phyloP scores from a whole-genome alignment of 345 rosid species.

The Aquilaria yunnanensis region DNA sequence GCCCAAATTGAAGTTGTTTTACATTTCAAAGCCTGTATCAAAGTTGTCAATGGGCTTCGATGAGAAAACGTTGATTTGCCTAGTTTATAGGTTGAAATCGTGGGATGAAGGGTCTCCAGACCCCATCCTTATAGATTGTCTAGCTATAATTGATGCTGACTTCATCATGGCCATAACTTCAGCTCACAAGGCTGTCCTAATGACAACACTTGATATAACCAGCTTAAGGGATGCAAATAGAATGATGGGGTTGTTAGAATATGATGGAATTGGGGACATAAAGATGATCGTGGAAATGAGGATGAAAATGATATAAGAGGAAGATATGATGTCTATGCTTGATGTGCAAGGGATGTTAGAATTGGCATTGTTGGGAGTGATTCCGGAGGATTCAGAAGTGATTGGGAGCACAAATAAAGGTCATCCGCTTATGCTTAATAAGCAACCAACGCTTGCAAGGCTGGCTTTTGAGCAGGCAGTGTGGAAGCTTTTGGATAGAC shows the following conservation, averaged over 20 bases:
- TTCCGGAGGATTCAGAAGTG: conserved; percentile 88
- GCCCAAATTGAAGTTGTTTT: conserved; percentile 87
- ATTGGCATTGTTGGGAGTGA: conserved; percentile 19
- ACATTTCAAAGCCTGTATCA: conserved; percentile 90
- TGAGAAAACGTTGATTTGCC: conserved; percentile 83
- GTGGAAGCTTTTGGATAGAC: too few relatives aligned
- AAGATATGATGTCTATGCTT: conserved; percentile 96
- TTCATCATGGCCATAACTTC: conserved; percentile 96
- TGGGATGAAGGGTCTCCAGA: conserved; percentile 34
- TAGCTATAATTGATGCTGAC: conserved; percentile 93
- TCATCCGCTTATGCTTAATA: conserved; percentile 76
- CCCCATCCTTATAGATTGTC: conserved; percentile 82
- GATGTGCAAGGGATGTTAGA: conserved; percentile 96
- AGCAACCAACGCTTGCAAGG: conserved; percentile 90
- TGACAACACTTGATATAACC: conserved; percentile 89
- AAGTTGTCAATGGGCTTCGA: conserved; percentile 89
- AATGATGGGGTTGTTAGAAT: conserved; percentile 75
- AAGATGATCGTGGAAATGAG: conserved; percentile 93
- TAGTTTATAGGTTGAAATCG: conserved; percentile 61
- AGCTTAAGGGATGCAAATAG: conserved; percentile 84
- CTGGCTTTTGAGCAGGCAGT: conserved; percentile 1
- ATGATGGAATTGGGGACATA: conserved; percentile 88
- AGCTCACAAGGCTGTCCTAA: conserved; percentile 80
- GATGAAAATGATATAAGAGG: conserved; percentile 93
- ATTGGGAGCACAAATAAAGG: conserved; percentile 89